phyloP scores from a whole-genome alignment of 2,329 filamentous ascomycete species.

The Corniculantispora saksenae region DNA sequence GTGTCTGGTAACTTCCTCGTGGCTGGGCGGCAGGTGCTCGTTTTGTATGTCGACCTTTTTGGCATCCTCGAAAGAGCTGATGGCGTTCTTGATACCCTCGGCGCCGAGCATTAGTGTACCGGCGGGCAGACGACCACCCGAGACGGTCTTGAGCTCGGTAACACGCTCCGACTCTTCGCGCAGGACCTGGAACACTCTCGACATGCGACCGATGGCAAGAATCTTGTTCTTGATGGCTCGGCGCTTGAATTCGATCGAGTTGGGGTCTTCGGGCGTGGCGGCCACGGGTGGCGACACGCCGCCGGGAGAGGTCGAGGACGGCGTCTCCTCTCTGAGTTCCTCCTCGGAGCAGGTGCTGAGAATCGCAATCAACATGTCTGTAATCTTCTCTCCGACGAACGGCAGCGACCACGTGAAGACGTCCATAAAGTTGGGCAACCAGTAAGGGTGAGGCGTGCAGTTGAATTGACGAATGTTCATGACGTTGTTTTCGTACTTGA shows the following conservation, averaged over 20 bases:
- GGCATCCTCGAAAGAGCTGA: slow-evolving; percentile 94
- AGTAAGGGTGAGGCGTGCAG: slow-evolving; percentile 98
- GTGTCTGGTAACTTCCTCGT: slow-evolving; percentile 85
- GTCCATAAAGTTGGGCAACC: slow-evolving; percentile 99
- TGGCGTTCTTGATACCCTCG: slow-evolving; percentile 98
- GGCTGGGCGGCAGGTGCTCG: slow-evolving; percentile 86
- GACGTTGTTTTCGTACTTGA: slow-evolving; percentile 99
- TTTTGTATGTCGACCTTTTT: slow-evolving; percentile 97
- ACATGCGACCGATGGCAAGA: slow-evolving; percentile 91
- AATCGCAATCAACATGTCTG: slow-evolving; percentile 98
- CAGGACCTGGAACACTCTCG: slow-evolving; percentile 96
- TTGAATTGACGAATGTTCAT: slow-evolving; percentile 99
- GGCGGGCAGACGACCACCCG: slow-evolving; percentile 86
- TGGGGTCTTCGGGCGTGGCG: slow-evolving; percentile 57
- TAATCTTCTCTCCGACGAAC: slow-evolving; percentile 98
- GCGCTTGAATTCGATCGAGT: slow-evolving; percentile 90
- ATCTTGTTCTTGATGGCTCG: slow-evolving; percentile 99
- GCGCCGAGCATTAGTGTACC: slow-evolving; percentile 97
- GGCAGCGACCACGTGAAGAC: slow-evolving; percentile 99
- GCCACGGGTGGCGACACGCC: slow-evolving; percentile 71
- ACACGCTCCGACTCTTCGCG: slow-evolving; percentile 96
- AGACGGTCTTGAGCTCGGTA: slow-evolving; percentile 95
- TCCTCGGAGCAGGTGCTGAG: slow-evolving; percentile 99
- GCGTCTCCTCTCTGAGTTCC: slow-evolving; percentile 85
- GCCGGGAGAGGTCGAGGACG: slow-evolving; percentile 67